Conservation (phyloP, 805 yeast species). For the Saccharomyces jurei region DNA sequence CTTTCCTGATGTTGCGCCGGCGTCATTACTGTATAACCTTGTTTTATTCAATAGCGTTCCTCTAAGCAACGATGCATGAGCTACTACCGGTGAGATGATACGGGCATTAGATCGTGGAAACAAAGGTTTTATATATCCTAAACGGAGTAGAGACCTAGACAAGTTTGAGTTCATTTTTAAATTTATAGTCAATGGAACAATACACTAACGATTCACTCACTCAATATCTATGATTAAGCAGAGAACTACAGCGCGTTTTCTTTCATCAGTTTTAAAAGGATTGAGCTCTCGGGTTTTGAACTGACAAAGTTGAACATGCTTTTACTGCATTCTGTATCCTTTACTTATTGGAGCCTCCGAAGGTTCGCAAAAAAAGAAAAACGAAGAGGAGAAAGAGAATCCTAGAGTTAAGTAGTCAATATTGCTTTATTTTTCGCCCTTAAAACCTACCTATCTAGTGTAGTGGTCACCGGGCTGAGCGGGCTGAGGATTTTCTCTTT, state of each 20-base stretch:
- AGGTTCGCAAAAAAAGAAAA: neutral
- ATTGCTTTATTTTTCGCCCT: neutral
- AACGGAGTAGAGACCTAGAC: neutral
- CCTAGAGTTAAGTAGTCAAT: too few relatives aligned
- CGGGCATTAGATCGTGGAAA: neutral
- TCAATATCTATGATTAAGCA: neutral
- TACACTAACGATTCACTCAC: neutral
- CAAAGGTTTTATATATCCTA: neutral
- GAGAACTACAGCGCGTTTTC: too few relatives aligned
- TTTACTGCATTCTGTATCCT: slow-evolving; percentile 1
- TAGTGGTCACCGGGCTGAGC: neutral
- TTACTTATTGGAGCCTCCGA: neutral
- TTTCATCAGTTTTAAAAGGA: too few relatives aligned
- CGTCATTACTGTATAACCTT: neutral
- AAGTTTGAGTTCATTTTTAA: neutral
- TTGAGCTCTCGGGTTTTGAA: neutral
- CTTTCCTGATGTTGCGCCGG: neutral
- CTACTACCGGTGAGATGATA: neutral
- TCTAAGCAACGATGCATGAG: neutral
- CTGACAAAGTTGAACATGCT: neutral
- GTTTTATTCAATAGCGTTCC: neutral
- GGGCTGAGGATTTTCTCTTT: too few relatives aligned
- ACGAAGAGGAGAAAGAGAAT: too few relatives aligned
- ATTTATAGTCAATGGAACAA: neutral
- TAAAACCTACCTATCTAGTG: neutral